Evolutionary conservation across 345 rosid species (phyloP).

Genomic region (Salix koriyanagi): DNA sequence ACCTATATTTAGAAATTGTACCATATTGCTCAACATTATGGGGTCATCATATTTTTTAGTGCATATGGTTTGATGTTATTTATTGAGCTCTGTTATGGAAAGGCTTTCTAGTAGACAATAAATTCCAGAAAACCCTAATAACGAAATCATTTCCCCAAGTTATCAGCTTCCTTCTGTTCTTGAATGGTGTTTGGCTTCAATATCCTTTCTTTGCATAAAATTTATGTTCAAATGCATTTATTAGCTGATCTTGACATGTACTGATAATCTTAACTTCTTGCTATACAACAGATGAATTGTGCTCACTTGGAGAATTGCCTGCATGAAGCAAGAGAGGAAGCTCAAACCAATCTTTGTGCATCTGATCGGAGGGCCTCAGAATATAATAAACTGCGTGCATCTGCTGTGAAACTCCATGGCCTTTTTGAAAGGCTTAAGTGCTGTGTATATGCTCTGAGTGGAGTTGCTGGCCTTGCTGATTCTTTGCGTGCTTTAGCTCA

Average conservation of each 20-base stretch:
- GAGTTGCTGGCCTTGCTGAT: slow-evolving; percentile 71
- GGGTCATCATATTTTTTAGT: neutral
- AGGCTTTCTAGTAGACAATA: neutral
- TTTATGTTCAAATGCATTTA: neutral
- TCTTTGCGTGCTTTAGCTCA: slow-evolving; percentile 76
- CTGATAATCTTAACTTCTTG: neutral
- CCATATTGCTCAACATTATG: neutral
- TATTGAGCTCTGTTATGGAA: neutral
- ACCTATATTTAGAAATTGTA: neutral
- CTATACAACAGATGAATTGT: slow-evolving; percentile 72
- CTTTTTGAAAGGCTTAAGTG: slow-evolving; percentile 74
- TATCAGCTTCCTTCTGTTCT: too few relatives aligned
- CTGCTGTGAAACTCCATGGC: slow-evolving; percentile 78
- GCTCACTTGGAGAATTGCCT: slow-evolving; percentile 95
- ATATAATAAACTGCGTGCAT: slow-evolving; percentile 72
- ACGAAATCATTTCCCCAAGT: neutral
- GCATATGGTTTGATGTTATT: neutral
- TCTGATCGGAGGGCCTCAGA: slow-evolving; percentile 89
- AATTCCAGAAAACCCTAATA: neutral
- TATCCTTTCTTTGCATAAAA: neutral
- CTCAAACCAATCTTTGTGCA: slow-evolving; percentile 91
- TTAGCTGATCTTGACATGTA: neutral
- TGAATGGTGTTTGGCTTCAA: neutral
- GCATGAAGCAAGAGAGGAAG: slow-evolving; percentile 99
- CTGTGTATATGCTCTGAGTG: slow-evolving; percentile 60